Conservation (phyloP, 768 basidiomycete species). For the Lactifluus echinatus region DNA sequence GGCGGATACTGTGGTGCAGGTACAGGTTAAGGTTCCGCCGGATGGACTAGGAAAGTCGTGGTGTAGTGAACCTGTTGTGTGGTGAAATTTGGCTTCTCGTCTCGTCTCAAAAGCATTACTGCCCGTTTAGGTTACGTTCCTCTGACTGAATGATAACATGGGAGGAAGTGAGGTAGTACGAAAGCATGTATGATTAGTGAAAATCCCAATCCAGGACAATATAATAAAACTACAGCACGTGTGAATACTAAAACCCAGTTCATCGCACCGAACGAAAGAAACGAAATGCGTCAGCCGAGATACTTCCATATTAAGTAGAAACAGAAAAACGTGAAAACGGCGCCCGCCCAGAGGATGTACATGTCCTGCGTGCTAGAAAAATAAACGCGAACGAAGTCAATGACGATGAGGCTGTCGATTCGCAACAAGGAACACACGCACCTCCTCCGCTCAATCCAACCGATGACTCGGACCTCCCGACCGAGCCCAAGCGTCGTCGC, state of each 20-base stretch:
- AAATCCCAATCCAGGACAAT: not conserved
- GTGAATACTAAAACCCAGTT: not conserved
- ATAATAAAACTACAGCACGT: constrained; percentile 1
- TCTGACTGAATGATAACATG: no score
- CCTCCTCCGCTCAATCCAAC: constrained; percentile 96
- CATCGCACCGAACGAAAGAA: no score
- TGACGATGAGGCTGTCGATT: no score
- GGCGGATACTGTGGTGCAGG: no score
- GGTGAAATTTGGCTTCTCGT: no score
- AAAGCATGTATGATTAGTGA: not conserved
- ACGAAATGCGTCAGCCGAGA: constrained; percentile 44
- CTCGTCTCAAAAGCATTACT: no score
- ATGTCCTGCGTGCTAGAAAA: constrained; percentile 90
- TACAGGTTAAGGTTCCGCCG: not conserved
- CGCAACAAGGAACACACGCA: no score
- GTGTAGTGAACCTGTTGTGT: no score
- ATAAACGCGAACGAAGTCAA: no score
- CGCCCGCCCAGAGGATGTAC: constrained; percentile 86
- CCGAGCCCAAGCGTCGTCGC: constrained; percentile 94
- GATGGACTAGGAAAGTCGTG: not conserved
- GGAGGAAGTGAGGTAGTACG: not conserved
- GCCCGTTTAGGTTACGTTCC: no score
- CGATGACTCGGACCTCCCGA: constrained; percentile 88
- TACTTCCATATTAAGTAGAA: constrained; percentile 93
- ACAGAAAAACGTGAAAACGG: constrained; percentile 81